Evolutionary conservation across 208 protist genomes (phyloP), one percentile per base, ranked within the genome.

Genomic region (Acanthamoeba castellanii): DNA sequence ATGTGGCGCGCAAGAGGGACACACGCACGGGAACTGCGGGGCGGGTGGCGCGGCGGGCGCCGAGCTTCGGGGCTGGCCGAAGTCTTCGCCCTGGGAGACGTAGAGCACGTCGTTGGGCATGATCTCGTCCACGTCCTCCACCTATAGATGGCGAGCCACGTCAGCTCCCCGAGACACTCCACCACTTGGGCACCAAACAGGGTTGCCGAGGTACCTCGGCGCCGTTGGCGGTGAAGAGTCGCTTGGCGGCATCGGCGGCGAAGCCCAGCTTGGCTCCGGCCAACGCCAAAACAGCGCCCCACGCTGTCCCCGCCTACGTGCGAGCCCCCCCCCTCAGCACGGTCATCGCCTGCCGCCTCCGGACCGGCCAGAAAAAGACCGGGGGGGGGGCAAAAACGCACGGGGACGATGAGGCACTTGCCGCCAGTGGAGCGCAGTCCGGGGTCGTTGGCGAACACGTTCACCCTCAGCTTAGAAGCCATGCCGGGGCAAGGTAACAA

Each of bases 21-120:
- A n/a, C n/a, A n/a, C n/a, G n/a, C n/a, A n/a, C n/a, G n/a, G n/a
- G n/a, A n/a, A n/a, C n/a, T n/a, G n/a, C n/a, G n/a, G n/a, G n/a
- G n/a, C n/a, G n/a, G 64, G 64, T 18, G n/a, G 8, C n/a, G 16
- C n/a, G 64, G 5, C 20, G 47, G 47, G 7, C 47, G 47, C 47
- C 14, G 64, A 14, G 4, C 16, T 14, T 25, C 20, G 27, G 64
- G 8, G 64, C 20, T 32, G 64, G 64, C 64, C 20, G 18, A 76
- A 76, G 68, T 9, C 27, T 27, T 76, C 68, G 68, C 68, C 68
- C 18, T 37, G 27, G 68, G 68, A 76, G 27, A 76, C 34, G 68
- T 76, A 76, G 68, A 76, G 68, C 6, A 76, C 68, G 68, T 76
- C 68, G 34, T 76, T 76, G 30, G 68, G 68, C 68, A 76, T 76